Evolutionary conservation across 2,329 filamentous ascomycete genomes (phyloP), one percentile per base, ranked within the genome.

Genomic region (Trichoderma breve): DNA sequence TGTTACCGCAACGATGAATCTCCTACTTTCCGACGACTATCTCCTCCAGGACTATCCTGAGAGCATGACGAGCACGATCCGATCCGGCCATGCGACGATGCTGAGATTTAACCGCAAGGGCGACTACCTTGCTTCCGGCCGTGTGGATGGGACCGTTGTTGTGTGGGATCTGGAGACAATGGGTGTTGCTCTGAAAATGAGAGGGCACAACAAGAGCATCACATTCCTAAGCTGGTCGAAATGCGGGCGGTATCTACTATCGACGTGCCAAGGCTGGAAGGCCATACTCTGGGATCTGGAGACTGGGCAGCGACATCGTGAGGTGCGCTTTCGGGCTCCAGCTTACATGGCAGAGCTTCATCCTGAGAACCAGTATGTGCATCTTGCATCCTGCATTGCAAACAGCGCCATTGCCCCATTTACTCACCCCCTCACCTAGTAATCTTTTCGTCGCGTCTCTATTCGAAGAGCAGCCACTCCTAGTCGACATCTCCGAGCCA

Each of bases 121-220:
- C 81, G 95, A 99, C 82, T 95, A 96, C 77, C 90, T 99, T 74
- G 96, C 96, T 58, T 97, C 95, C 34, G 96, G 96, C 74, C 91
- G 96, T 79, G 93, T 94, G 74, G 96, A 99, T 83, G 96, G 96
- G 76, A 96, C 94, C 6, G 92, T 99, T 53, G 93, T 97, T 70
- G 92, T 99, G 61, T 99, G 97, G 87, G 96, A 99, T 80, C 90
- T 98, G 64, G 97, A 99, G 83, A 99, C 97, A 11, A 97, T 97
- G 87, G 95, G 96, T 47, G 93, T 98, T 5, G 96, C 96, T 72
- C 92, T 94, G 79, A 99, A 98, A 83, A 86, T 99, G 74, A 90
- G 94, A 75, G 96, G 95, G 14, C 96, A 99, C 83, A 97, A 93
- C 65, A 91, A 93, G 79, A 95, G 96, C 80, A 95, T 99, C 71